Evolutionary conservation across 805 yeast genomes (phyloP).

Genomic region (Yamadazyma scolyti): DNA sequence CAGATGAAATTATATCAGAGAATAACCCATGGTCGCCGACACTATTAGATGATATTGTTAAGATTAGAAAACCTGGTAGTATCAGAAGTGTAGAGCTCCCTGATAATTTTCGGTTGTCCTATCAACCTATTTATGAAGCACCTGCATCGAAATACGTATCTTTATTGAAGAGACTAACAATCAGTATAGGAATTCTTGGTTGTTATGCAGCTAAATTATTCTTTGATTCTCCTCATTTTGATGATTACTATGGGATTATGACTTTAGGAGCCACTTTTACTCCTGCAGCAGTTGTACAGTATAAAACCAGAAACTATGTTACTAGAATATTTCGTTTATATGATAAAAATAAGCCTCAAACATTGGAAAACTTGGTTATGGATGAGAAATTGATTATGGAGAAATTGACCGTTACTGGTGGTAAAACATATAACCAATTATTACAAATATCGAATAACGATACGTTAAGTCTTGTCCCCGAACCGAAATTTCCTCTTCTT

Average conservation of each 20-base stretch:
- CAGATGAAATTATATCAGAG: conserved; percentile 37
- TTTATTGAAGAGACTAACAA: conserved; percentile 55
- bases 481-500: conserved; percentile 9
- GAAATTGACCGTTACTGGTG: conserved; percentile 64
- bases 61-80: conserved; percentile 40
- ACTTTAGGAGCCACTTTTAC: conserved; percentile 47
- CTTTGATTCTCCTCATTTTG: conserved; percentile 50
- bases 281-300: conserved; percentile 50
- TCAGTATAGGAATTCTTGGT: conserved; percentile 61
- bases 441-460: conserved; percentile 40
- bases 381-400: conserved; percentile 69
- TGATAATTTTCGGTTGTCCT: conserved; percentile 49
- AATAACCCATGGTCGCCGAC: conserved; percentile 48
- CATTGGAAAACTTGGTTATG: conserved; percentile 52
- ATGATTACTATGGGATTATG: conserved; percentile 44
- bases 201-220: conserved; percentile 60
- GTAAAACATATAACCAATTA: conserved; percentile 60
- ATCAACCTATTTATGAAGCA: conserved; percentile 60
- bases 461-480: conserved; percentile 34
- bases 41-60: conserved; percentile 38
- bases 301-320: conserved; percentile 63
- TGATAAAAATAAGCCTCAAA: conserved; percentile 59
- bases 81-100: conserved; percentile 46
- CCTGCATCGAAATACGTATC: conserved; percentile 62
- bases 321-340: conserved; percentile 69